These are phyloP conservation scores for Naganishia liquefaciens DNA, from an alignment of 1,284 basidiomycete genomes.

Conservation along the genomic window DNA sequence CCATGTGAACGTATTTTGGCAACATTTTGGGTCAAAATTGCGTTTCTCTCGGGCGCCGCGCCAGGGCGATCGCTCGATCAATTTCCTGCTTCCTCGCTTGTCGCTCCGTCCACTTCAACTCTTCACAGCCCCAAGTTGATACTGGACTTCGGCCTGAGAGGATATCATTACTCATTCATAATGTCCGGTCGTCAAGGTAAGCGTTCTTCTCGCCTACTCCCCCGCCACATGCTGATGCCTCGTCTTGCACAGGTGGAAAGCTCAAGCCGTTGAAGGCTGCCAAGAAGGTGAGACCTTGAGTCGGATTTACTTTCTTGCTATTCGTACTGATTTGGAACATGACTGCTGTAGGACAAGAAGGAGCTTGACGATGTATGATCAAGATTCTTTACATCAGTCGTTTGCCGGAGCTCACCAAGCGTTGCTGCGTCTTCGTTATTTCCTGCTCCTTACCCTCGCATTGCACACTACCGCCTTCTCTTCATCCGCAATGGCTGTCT, in stretches of 20 bases:
- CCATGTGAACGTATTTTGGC: too few species aligned
- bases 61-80: too few species aligned
- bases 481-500: too few species aligned
- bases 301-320: not conserved
- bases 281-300: slow-evolving; percentile 17
- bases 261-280: slow-evolving; percentile 32
- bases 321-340: not conserved
- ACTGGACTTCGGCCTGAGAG: too few species aligned
- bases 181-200: slow-evolving; percentile 31
- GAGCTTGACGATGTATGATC: slow-evolving; percentile 26
- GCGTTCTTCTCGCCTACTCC: not conserved
- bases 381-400: too few species aligned
- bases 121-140: too few species aligned
- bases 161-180: not conserved
- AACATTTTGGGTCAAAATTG: too few species aligned
- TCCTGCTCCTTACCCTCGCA: not conserved
- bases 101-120: too few species aligned
- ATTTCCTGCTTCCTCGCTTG: too few species aligned
- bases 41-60: too few species aligned
- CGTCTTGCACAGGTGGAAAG: slow-evolving; percentile 25
- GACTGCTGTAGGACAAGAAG: slow-evolving; percentile 5
- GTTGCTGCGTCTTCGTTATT: not conserved
- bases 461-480: not conserved
- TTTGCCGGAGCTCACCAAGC: too few species aligned
- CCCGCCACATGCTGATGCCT: not conserved